Conservation (phyloP, 331 rosid genomes). For the Saraca asoca region DNA sequence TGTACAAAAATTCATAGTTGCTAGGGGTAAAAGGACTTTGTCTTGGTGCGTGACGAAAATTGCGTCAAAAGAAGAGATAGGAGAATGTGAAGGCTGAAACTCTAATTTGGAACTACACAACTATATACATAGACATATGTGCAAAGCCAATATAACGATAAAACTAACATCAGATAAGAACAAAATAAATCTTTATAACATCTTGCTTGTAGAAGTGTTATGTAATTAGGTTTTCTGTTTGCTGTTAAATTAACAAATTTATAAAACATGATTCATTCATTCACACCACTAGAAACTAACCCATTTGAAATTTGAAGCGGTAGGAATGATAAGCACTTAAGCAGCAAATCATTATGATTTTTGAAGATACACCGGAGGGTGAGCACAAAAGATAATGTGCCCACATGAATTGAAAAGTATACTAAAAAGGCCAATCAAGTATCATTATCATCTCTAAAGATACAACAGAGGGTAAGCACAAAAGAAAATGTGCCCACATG, state of each 20-base stretch:
- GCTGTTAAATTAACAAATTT: background rate
- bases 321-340: background rate
- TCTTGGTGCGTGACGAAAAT: background rate
- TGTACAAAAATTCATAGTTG: background rate
- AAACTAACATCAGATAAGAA: no score
- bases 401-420: no score
- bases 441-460: background rate
- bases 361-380: no score
- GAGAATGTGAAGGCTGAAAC: no score
- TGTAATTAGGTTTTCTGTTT: background rate
- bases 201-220: background rate
- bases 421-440: no score
- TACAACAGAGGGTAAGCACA: slow-evolving; percentile 13
- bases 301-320: slow-evolving; percentile 2
- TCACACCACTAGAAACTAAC: background rate
- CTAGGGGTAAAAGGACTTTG: background rate
- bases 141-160: no score
- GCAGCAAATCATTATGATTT: background rate
- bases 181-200: no score
- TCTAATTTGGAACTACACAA: no score
- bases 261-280: background rate
- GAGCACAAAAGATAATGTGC: no score
- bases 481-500: slow-evolving; percentile 13
- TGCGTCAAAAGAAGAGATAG: no score
- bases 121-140: no score